Percentiles rank a stretch among this genome's conserved stretches.
Evolutionary conservation across 2,329 filamentous ascomycete genomes (phyloP).

Genomic region (Claviceps monticola): DNA sequence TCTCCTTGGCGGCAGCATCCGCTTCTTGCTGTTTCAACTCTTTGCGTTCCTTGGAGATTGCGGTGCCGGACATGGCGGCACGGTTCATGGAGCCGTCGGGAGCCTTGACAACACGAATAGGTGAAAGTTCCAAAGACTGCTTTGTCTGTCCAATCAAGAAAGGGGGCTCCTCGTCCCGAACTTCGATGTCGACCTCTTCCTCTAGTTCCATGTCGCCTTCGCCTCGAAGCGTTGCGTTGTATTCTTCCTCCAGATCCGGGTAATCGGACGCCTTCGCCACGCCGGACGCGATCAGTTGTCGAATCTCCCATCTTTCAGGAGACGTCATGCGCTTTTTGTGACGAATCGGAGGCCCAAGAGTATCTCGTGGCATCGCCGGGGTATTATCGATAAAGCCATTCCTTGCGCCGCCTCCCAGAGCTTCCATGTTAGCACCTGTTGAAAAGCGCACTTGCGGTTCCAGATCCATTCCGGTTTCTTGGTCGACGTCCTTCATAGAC

Average conservation of each 20-base stretch:
- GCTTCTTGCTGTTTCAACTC: constrained; percentile 81
- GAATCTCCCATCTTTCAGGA: constrained; percentile 93
- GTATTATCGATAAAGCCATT: constrained; percentile 40
- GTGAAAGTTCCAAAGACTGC: constrained; percentile 85
- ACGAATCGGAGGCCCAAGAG: constrained; percentile 30
- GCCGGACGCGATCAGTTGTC: constrained; percentile 89
- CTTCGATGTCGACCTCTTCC: constrained; percentile 93
- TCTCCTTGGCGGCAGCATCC: constrained; percentile 59
- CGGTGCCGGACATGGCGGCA: constrained; percentile 85
- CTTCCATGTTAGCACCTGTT: constrained; percentile 82
- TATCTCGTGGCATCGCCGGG: constrained; percentile 23
- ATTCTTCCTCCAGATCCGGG: constrained; percentile 88
- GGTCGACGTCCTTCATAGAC: constrained; percentile 96
- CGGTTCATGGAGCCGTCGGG: constrained; percentile 97
- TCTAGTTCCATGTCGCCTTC: constrained; percentile 85
- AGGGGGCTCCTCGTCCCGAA: constrained; percentile 88
- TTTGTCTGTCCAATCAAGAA: constrained; percentile 95
- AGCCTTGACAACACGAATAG: constrained; percentile 91
- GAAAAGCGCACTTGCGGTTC: constrained; percentile 64
- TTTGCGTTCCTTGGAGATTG: constrained; percentile 76
- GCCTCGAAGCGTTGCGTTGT: constrained; percentile 73
- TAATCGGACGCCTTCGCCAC: constrained; percentile 88
- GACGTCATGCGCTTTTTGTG: constrained; percentile 91
- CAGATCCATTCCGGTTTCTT: constrained; percentile 72
- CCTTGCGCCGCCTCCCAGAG: constrained; percentile 50